Conservation (phyloP, 1,284 basidiomycete genomes). For the Laetiporus sulphureus region DNA sequence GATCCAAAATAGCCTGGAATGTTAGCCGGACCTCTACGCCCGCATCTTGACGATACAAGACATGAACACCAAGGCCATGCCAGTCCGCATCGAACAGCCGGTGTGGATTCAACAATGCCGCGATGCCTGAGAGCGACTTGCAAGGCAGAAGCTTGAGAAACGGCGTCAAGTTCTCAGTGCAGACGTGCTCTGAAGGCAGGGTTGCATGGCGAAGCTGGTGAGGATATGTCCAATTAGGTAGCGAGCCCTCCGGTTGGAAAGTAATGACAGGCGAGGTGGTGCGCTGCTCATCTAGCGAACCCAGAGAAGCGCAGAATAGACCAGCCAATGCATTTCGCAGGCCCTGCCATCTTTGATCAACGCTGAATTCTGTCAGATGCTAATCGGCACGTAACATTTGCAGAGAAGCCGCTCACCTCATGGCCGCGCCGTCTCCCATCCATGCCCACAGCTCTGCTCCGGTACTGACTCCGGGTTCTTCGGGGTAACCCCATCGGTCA, state of each 20-base stretch:
- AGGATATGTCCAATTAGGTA: slow-evolving; percentile 44
- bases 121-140: slow-evolving; percentile 87
- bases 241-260: slow-evolving; percentile 51
- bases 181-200: slow-evolving; percentile 80
- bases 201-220: slow-evolving; percentile 69
- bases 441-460: slow-evolving; percentile 91
- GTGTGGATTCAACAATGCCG: slow-evolving; percentile 81
- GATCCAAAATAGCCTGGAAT: slow-evolving; percentile 82
- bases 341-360: slow-evolving; percentile 77
- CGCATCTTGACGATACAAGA: slow-evolving; percentile 44
- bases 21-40: slow-evolving; percentile 66
- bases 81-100: slow-evolving; percentile 82
- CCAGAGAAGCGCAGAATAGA: slow-evolving; percentile 90
- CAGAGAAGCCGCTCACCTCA: slow-evolving; percentile 36
- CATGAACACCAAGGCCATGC: slow-evolving; percentile 82
- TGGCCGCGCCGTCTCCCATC: slow-evolving; percentile 58
- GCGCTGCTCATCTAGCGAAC: slow-evolving; percentile 64
- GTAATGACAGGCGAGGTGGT: slow-evolving; percentile 58
- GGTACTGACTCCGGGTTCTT: slow-evolving; percentile 68
- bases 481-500: slow-evolving; percentile 77
- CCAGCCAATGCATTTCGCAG: slow-evolving; percentile 88
- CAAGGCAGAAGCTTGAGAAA: slow-evolving; percentile 94
- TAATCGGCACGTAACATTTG: background rate
- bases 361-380: slow-evolving; percentile 29
- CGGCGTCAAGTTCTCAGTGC: slow-evolving; percentile 95